A percentile compares a stretch with the other conserved stretches of the same genome.
Conservation (phyloP, 768 basidiomycete species). For the Leucosporidium yakuticum region DNA sequence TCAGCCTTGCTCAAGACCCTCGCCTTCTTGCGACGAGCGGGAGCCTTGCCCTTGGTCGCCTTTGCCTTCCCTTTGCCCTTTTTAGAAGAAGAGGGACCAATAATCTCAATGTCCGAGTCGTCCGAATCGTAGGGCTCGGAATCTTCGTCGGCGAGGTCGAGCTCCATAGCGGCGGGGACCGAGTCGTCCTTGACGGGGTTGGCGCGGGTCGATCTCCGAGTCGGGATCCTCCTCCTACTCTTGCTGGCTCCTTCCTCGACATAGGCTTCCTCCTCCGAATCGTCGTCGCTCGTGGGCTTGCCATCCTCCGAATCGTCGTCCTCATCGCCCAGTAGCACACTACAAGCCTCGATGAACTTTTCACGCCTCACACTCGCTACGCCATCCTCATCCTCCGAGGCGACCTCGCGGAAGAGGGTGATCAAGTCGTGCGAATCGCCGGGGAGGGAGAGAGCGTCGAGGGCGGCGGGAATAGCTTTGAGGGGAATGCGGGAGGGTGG, state of each 20-base stretch:
- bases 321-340: background rate
- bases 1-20: background rate
- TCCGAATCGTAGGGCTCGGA: background rate
- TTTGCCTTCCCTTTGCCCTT: background rate
- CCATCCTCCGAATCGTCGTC: background rate
- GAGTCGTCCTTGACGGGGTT: background rate
- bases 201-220: background rate
- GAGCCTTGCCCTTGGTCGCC: background rate
- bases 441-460: background rate
- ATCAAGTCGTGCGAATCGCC: background rate
- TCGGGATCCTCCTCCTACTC: background rate
- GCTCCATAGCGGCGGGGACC: background rate
- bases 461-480: background rate
- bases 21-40: background rate
- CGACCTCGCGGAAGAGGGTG: background rate
- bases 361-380: background rate
- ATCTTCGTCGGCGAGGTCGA: background rate
- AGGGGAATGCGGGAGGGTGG: background rate
- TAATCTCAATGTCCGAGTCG: background rate
- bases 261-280: background rate
- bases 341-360: background rate
- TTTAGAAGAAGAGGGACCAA: too few relatives aligned
- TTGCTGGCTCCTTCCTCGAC: background rate
- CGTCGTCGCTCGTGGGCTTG: background rate
- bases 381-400: background rate